phyloP scores from a whole-genome alignment of 768 basidiomycete genomes.

The Obba rivulosa region DNA sequence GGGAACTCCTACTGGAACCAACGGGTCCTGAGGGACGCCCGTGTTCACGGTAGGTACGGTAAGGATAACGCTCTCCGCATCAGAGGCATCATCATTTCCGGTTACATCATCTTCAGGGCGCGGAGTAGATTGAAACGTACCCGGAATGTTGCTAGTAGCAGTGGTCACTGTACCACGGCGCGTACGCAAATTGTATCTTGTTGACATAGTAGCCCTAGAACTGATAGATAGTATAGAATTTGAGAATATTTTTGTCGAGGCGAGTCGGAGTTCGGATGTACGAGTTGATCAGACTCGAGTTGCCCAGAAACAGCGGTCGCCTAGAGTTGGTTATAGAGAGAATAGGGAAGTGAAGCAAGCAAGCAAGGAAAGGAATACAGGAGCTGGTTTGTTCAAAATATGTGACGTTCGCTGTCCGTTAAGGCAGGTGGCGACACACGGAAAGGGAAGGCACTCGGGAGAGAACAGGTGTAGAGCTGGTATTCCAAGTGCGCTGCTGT shows the following conservation, averaged over 20 bases:
- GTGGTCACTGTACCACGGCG: not conserved
- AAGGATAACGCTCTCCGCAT: too few species aligned
- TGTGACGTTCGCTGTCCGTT: constrained; percentile 3
- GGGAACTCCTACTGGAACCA: too few species aligned
- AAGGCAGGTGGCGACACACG: too few species aligned
- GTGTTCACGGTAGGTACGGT: too few species aligned
- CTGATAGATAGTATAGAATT: not conserved
- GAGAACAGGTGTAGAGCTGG: too few species aligned
- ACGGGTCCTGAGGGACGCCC: too few species aligned
- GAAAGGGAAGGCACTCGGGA: too few species aligned
- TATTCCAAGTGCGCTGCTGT: too few species aligned
- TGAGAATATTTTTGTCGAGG: not conserved
- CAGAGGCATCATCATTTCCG: too few species aligned
- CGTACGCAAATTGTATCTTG: constrained; percentile 10
- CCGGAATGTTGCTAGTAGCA: not conserved
- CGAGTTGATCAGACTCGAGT: constrained; percentile 17
- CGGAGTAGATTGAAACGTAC: not conserved
- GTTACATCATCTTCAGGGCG: not conserved
- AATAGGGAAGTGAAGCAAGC: not conserved
- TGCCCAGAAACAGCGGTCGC: constrained; percentile 3
- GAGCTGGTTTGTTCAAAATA: constrained; percentile 7
- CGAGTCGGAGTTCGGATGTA: constrained; percentile 1
- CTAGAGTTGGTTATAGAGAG: constrained; percentile 1
- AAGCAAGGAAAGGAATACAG: not conserved
- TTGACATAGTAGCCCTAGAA: not conserved